A percentile compares a stretch with the other conserved stretches of the same genome.
These are phyloP conservation scores for Plasmodium gaboni DNA, from an alignment of 169 alveolate species.

Conservation along the genomic window DNA sequence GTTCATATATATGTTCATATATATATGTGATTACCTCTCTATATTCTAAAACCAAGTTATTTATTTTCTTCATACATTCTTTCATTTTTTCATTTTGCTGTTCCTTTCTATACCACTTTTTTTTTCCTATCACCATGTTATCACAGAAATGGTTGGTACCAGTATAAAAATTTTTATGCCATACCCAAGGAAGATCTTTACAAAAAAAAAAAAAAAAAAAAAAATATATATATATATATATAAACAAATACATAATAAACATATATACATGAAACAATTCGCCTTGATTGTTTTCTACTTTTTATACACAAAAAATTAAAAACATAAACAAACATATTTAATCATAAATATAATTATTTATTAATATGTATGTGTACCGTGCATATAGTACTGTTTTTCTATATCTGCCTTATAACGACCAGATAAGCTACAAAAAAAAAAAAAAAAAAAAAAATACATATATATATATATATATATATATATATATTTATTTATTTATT, in stretches of 20 bases:
- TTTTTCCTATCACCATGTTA: constrained; percentile 87
- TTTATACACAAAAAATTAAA: too few relatives aligned
- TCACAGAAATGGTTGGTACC: constrained; percentile 88
- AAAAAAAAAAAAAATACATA: constrained; percentile 56
- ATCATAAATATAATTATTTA: neutral
- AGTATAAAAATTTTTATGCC: constrained; percentile 87
- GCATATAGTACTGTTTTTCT: constrained; percentile 87
- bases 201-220: neutral
- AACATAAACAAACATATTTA: constrained; percentile 2
- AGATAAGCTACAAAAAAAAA: constrained; percentile 75
- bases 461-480: too few relatives aligned
- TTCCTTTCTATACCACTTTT: constrained; percentile 87
- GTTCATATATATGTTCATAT: too few relatives aligned
- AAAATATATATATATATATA: neutral
- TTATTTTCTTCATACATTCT: constrained; percentile 52
- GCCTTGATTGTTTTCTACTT: too few relatives aligned
- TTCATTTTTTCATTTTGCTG: constrained; percentile 75
- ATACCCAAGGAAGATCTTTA: constrained; percentile 91
- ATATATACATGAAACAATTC: too few relatives aligned
- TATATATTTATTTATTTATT: too few relatives aligned
- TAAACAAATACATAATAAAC: neutral
- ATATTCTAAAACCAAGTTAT: constrained; percentile 65
- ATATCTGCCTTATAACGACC: constrained; percentile 90
- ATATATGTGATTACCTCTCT: constrained; percentile 26
- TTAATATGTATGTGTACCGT: constrained; percentile 77